Percentiles rank a stretch among this genome's conserved stretches.
Conservation (phyloP, 495 filamentous ascomycete genomes). For the Annulohypoxylon maeteangense region DNA sequence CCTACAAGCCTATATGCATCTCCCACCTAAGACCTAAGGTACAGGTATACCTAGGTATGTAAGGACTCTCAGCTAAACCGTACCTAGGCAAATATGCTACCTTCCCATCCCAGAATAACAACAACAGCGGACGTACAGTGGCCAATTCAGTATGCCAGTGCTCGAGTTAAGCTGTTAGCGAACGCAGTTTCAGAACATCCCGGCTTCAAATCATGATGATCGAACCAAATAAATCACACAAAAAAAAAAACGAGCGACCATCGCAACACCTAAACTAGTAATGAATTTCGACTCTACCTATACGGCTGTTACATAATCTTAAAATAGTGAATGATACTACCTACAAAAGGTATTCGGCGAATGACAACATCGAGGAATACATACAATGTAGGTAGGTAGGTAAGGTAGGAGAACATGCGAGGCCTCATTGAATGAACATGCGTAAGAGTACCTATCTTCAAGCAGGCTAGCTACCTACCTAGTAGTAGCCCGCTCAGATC, state of each 20-base stretch:
- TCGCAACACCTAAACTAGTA: neutral
- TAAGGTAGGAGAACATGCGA: neutral
- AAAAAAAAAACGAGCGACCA: slow-evolving; percentile 8
- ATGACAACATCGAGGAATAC: neutral
- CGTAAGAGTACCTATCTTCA: neutral
- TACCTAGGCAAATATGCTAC: slow-evolving; percentile 15
- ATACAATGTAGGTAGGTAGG: too few relatives aligned
- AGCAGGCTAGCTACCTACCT: neutral
- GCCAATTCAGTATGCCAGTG: slow-evolving; percentile 23
- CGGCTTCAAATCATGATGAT: slow-evolving; percentile 20
- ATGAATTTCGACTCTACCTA: slow-evolving; percentile 5
- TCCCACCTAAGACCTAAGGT: slow-evolving; percentile 9
- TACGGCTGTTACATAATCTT: neutral
- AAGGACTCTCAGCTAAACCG: slow-evolving; percentile 15
- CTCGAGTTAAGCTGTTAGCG: neutral
- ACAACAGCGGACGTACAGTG: slow-evolving; percentile 11
- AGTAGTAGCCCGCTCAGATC: too few relatives aligned
- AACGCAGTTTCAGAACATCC: slow-evolving; percentile 9
- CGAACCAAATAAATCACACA: too few relatives aligned
- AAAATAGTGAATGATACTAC: neutral
- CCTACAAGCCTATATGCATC: neutral
- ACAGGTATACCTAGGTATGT: too few relatives aligned
- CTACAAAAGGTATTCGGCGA: neutral
- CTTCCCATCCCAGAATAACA: slow-evolving; percentile 35
- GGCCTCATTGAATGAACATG: neutral